A percentile compares a stretch with the other conserved stretches of the same genome.
phyloP scores from a whole-genome alignment of 352 stramenopile genomes.

The Peronospora belbahrii region DNA sequence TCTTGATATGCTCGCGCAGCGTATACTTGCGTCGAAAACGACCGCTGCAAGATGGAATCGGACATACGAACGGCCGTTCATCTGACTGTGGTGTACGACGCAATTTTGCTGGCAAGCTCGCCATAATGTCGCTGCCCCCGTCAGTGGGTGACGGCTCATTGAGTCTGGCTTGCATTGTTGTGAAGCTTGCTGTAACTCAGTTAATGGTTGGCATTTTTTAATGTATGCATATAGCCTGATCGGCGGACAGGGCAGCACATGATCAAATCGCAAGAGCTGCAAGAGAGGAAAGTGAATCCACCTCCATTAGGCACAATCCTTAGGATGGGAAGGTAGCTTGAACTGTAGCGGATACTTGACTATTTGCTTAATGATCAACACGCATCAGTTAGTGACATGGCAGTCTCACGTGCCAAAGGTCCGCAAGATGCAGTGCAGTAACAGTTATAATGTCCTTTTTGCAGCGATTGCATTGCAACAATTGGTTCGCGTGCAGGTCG shows the following conservation, averaged over 20 bases:
- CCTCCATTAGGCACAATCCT: conserved; percentile 22
- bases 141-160: too few relatives aligned
- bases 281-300: conserved; percentile 20
- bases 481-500: conserved; percentile 1
- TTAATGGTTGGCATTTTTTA: conserved; percentile 18
- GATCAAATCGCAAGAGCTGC: too few relatives aligned
- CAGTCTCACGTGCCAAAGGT: neutral
- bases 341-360: conserved; percentile 4
- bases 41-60: conserved; percentile 35
- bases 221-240: conserved; percentile 17
- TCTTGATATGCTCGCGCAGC: conserved; percentile 69
- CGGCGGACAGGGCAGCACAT: conserved; percentile 21
- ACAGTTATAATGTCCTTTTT: neutral
- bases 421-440: neutral
- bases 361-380: too few relatives aligned
- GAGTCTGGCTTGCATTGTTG: conserved; percentile 20
- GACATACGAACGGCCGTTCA: conserved; percentile 42
- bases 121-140: conserved; percentile 6
- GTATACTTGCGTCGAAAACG: conserved; percentile 70
- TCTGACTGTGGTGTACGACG: conserved; percentile 20
- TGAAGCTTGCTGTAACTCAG: conserved; percentile 10
- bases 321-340: conserved; percentile 28
- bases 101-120: conserved; percentile 6
- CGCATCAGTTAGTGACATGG: too few relatives aligned
- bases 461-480: conserved; percentile 13